phyloP scores from a whole-genome alignment of 257 asterid species.

The Solanum ossicruentum region DNA sequence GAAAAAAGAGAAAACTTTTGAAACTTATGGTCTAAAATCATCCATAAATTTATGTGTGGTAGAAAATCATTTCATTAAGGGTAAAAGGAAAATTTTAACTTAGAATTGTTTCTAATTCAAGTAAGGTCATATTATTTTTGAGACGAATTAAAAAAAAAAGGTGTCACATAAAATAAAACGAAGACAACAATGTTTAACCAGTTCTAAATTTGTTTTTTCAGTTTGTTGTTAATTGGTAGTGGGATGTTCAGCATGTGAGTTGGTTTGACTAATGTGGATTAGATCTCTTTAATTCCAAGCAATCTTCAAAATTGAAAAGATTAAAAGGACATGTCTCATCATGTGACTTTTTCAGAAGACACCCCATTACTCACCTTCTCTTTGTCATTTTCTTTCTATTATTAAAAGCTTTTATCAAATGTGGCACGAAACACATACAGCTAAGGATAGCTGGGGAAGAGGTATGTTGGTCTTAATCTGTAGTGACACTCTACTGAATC shows the following conservation, averaged over 20 bases:
- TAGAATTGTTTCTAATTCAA: too few relatives aligned
- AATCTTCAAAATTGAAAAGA: conserved; percentile 3
- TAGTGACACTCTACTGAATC: not conserved
- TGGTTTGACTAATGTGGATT: conserved; percentile 8
- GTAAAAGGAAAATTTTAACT: too few relatives aligned
- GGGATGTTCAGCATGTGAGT: conserved; percentile 13
- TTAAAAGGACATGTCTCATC: conserved; percentile 14
- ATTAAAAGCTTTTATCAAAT: not conserved
- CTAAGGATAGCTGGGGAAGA: conserved; percentile 10
- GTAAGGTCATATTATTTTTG: too few relatives aligned
- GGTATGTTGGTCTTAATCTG: not conserved
- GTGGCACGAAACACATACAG: conserved; percentile 3
- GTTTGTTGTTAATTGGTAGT: not conserved
- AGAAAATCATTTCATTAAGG: too few relatives aligned
- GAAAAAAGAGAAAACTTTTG: too few relatives aligned
- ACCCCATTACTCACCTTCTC: conserved; percentile 4
- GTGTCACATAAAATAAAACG: too few relatives aligned
- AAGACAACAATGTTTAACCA: too few relatives aligned
- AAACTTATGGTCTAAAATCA: too few relatives aligned
- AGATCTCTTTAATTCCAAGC: not conserved
- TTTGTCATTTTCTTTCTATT: not conserved
- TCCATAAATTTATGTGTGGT: too few relatives aligned
- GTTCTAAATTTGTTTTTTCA: not conserved
- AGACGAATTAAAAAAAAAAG: too few relatives aligned
- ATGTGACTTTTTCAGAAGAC: conserved; percentile 10